Conservation (phyloP, 73 alveolate genomes). For the Strombidium stylifer region DNA sequence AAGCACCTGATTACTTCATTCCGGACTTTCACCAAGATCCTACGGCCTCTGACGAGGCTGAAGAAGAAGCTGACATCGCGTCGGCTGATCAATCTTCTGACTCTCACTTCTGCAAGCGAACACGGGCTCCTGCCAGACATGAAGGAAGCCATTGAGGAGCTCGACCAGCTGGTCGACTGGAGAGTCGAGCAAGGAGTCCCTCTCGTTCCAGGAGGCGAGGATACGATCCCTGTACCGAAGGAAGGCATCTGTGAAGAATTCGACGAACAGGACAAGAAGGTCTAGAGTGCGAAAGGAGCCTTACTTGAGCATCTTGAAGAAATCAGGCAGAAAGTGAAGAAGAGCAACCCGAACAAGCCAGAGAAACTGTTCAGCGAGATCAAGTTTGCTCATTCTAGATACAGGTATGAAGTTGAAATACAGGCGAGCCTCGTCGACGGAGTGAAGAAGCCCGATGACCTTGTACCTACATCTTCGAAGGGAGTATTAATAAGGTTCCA, state of each 20-base stretch:
- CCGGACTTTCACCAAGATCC: constrained; percentile 4
- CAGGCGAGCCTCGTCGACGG: constrained; percentile 64
- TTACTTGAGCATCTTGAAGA: background rate
- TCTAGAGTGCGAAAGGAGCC: background rate
- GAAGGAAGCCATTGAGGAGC: constrained; percentile 41
- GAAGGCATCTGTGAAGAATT: constrained; percentile 56
- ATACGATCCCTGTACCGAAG: constrained; percentile 61
- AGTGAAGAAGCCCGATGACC: constrained; percentile 58
- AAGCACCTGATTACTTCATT: constrained; percentile 14
- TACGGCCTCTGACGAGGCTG: constrained; percentile 20
- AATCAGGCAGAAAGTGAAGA: constrained; percentile 1
- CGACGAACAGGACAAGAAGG: constrained; percentile 38
- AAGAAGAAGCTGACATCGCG: constrained; percentile 20
- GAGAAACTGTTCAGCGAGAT: background rate
- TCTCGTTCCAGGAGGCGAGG: background rate
- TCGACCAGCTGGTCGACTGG: constrained; percentile 42
- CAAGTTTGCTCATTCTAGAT: constrained; percentile 58
- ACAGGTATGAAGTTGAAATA: constrained; percentile 72
- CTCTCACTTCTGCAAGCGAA: background rate
- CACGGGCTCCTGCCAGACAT: constrained; percentile 45
- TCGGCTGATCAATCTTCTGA: background rate
- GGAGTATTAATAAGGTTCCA: constrained; percentile 67
- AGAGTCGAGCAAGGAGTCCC: too few species aligned
- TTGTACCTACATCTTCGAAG: constrained; percentile 62
- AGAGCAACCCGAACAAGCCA: background rate